Base-by-base conservation (phyloP, 805 yeast genomes). In the Schwanniomyces pseudopolymorphus region DNA sequence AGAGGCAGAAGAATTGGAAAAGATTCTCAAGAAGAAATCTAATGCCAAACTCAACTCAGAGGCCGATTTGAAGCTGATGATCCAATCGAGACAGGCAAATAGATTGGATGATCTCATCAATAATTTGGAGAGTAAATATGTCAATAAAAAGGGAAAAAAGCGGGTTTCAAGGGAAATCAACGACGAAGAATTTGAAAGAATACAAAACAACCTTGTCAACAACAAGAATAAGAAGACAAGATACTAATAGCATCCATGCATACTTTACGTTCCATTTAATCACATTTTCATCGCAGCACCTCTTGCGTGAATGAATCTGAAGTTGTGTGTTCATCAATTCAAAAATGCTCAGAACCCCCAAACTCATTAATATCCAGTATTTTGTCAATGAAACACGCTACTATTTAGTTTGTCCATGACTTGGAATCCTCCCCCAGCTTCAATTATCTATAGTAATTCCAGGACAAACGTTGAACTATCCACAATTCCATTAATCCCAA, bases 1-100 rank as follows among this genome's bases (percentile, higher is more conserved):
- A 49, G 84, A 84, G 57, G 88, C 87, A 0, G 80, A 76, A 48
- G 70, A 68, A 50, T 59, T 78, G 51, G 73, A 75, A 51, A 60
- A 67, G 48, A 63, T 66, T 51, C 54, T 70, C 19, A 66, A 68
- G 38, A 64, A 60, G 58, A 64, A 60, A 59, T 75, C 55, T 11
- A 69, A 58, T 43, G 39, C 58, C 39, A 57, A 51, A 19, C 46
- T 58, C 4, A 64, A 58, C 16, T 59, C 59, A 4, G 77, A 69
- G 45, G 68, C 56, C 45, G 80, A 78, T 46, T 67, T 80, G 48
- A 66, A 66, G 43, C 70, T 72, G 35, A 55, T 82, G 55, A 81
- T 82, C n/a, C 78, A 72, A 50, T 64, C 72, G 40, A 74, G 76
- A 52, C 74, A 77, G 49, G 55, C 65, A 17, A 67, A 53, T 42